phyloP scores from a whole-genome alignment of 305 asterid species.

The Salvia sclarea region DNA sequence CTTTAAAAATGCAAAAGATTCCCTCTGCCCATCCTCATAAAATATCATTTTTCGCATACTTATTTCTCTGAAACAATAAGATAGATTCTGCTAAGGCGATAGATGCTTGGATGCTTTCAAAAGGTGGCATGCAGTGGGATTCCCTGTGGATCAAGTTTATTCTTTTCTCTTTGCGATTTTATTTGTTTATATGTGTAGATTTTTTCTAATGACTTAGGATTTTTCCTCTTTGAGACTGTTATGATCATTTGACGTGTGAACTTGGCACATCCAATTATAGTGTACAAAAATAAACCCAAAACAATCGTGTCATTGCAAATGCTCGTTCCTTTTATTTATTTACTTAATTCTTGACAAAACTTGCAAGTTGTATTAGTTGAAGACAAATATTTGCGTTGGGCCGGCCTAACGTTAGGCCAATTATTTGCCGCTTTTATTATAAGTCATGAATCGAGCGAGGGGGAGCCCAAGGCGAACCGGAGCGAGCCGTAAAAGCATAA shows the following conservation, averaged over 20 bases:
- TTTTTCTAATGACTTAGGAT: background rate
- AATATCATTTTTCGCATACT: slow-evolving; percentile 1
- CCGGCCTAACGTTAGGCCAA: no score
- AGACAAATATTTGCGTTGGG: no score
- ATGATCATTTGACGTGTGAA: background rate
- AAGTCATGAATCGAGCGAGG: no score
- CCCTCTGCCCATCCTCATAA: slow-evolving; percentile 24
- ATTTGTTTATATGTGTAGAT: background rate
- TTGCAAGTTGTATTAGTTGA: no score
- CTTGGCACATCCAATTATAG: background rate
- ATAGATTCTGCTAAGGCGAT: slow-evolving; percentile 28
- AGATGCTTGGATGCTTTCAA: slow-evolving; percentile 26
- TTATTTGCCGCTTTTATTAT: no score
- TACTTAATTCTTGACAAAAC: no score
- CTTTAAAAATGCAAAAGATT: slow-evolving; percentile 36
- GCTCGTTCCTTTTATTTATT: no score
- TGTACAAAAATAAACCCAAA: no score
- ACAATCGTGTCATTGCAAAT: no score
- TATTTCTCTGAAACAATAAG: slow-evolving; percentile 18
- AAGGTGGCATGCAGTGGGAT: slow-evolving; percentile 26
- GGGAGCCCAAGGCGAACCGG: no score
- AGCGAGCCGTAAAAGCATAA: no score
- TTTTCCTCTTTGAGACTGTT: background rate
- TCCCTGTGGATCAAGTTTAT: slow-evolving; percentile 22
- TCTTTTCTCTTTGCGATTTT: background rate